phyloP scores from a whole-genome alignment of 1,284 basidiomycete species.

The Volvariella surrecta region DNA sequence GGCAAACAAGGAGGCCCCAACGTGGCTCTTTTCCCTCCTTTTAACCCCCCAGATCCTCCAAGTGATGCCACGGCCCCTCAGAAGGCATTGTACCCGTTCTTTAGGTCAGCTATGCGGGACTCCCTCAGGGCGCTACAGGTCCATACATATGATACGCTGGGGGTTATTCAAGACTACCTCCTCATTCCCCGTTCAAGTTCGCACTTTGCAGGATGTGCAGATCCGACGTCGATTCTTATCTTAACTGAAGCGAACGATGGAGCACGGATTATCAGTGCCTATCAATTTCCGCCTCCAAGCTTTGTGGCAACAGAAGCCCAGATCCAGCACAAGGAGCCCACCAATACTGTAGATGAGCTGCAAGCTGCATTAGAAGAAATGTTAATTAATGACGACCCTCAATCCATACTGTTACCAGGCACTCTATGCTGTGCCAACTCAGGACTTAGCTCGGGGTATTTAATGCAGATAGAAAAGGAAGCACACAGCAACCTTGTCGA shows the following conservation, averaged over 20 bases:
- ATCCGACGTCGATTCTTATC: conserved; percentile 60
- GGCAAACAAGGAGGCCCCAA: conserved; percentile 60
- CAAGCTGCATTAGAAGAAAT: conserved; percentile 34
- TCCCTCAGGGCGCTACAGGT: conserved; percentile 50
- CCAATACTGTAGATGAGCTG: conserved; percentile 24
- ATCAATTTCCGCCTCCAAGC: conserved; percentile 47
- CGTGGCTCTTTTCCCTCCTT: conserved; percentile 65
- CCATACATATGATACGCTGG: conserved; percentile 53
- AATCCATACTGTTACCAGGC: conserved; percentile 28
- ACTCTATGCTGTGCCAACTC: conserved; percentile 30
- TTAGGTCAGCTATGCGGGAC: conserved; percentile 57
- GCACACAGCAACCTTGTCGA: conserved; percentile 3
- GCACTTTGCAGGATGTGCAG: conserved; percentile 62
- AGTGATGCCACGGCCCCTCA: conserved; percentile 2
- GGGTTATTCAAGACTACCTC: conserved; percentile 71
- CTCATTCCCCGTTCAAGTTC: conserved; percentile 67
- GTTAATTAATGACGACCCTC: conserved; percentile 30
- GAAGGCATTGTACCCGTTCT: conserved; percentile 35
- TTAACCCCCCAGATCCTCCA: conserved; percentile 47
- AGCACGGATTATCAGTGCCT: conserved; percentile 38
- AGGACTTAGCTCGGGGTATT: conserved; percentile 30
- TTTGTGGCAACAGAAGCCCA: conserved; percentile 21
- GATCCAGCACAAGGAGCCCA: conserved; percentile 3
- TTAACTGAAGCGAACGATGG: conserved; percentile 32
- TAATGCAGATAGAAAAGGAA: conserved; percentile 31